Evolutionary conservation across 805 yeast species (phyloP).

Genomic region (Tetrapisispora arboricola): DNA sequence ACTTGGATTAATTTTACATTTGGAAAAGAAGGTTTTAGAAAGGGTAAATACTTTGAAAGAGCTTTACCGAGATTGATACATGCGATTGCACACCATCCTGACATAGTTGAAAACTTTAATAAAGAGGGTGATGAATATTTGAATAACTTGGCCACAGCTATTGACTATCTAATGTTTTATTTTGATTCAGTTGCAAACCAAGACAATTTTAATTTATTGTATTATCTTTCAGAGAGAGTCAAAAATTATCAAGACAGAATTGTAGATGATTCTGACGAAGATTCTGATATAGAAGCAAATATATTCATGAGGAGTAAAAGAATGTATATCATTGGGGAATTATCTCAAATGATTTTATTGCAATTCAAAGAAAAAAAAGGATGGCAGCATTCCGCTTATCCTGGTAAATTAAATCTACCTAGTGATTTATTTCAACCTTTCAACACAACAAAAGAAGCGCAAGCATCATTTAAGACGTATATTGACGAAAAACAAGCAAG

Average conservation of each 20-base stretch:
- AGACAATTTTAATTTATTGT: conserved; percentile 62
- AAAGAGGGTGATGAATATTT: conserved; percentile 25
- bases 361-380: conserved; percentile 44
- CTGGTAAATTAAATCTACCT: conserved; percentile 63
- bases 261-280: conserved; percentile 25
- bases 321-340: conserved; percentile 60
- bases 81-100: conserved; percentile 58
- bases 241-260: conserved; percentile 64
- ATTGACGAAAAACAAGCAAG: conserved; percentile 39
- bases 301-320: conserved; percentile 18
- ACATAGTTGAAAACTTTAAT: conserved; percentile 41
- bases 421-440: conserved; percentile 61
- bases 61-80: conserved; percentile 58
- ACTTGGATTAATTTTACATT: conserved; percentile 67
- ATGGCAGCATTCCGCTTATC: conserved; percentile 74
- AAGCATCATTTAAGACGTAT: conserved; percentile 43
- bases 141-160: conserved; percentile 42
- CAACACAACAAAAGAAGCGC: conserved; percentile 47
- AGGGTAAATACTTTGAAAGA: conserved; percentile 50
- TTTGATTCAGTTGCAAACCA: conserved; percentile 49
- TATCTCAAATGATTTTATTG: conserved; percentile 56
- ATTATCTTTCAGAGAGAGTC: conserved; percentile 65
- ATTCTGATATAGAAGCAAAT: conserved; percentile 7
- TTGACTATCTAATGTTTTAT: conserved; percentile 51
- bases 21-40: conserved; percentile 23